Conservation (phyloP, 2,329 filamentous ascomycete species). For the Fusarium keratoplasticum region DNA sequence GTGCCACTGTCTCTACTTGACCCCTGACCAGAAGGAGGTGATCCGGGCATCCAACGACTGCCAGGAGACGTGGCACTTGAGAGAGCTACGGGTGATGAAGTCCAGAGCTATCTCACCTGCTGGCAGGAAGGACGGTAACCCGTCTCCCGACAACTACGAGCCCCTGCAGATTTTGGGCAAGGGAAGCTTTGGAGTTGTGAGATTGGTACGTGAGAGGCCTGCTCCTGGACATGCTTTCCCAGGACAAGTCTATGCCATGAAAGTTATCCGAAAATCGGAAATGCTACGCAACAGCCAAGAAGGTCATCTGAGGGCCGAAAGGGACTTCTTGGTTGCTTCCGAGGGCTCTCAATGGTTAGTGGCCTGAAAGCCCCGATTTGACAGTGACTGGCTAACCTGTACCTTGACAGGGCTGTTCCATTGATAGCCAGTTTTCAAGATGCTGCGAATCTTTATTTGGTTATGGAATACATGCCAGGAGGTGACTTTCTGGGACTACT, state of each 20-base stretch:
- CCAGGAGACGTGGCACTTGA: slow-evolving; percentile 79
- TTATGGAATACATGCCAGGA: slow-evolving; percentile 99
- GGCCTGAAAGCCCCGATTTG: neutral
- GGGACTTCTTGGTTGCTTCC: slow-evolving; percentile 90
- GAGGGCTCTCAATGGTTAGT: slow-evolving; percentile 83
- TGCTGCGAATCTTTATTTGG: slow-evolving; percentile 83
- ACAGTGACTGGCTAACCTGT: neutral
- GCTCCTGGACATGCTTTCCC: slow-evolving; percentile 43
- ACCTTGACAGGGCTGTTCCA: slow-evolving; percentile 79
- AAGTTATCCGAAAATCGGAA: slow-evolving; percentile 92
- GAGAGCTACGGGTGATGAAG: slow-evolving; percentile 78
- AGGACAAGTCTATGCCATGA: slow-evolving; percentile 88
- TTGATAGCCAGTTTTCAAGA: slow-evolving; percentile 93
- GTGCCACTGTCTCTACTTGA: slow-evolving; percentile 63
- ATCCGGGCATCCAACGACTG: slow-evolving; percentile 69
- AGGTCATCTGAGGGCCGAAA: slow-evolving; percentile 88
- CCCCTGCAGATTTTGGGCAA: slow-evolving; percentile 86
- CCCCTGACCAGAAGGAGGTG: slow-evolving; percentile 65
- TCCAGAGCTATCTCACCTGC: slow-evolving; percentile 59
- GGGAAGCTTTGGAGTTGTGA: slow-evolving; percentile 93
- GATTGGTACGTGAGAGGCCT: slow-evolving; percentile 78
- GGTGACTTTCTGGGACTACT: slow-evolving; percentile 92
- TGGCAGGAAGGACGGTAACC: slow-evolving; percentile 3
- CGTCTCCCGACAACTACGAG: slow-evolving; percentile 69
- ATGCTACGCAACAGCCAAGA: slow-evolving; percentile 95